Conservation (phyloP, 129 eudicot species). For the Pittosporum tobira region DNA sequence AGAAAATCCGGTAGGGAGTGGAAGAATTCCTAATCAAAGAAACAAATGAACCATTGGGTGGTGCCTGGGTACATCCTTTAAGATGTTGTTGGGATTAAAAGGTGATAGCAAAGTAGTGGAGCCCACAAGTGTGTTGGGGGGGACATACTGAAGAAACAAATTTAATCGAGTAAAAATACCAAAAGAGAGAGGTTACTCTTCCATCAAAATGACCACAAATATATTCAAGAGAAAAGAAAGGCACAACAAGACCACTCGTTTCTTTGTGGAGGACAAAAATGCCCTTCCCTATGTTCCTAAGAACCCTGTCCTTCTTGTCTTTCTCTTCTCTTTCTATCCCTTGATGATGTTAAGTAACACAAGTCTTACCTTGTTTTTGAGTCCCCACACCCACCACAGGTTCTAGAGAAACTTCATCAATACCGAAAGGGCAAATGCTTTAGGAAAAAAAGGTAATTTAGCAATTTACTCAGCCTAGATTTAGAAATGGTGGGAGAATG, state of each 20-base stretch:
- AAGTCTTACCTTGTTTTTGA: background rate
- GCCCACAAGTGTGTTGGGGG: slow-evolving; percentile 20
- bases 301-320: background rate
- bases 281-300: slow-evolving; percentile 19
- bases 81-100: slow-evolving; percentile 3
- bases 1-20: background rate
- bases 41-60: background rate
- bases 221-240: background rate
- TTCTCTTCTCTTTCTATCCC: slow-evolving; percentile 1
- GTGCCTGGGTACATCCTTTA: background rate
- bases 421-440: slow-evolving; percentile 5
- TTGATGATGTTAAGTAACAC: slow-evolving; percentile 1
- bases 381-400: background rate
- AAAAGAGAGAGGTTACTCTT: slow-evolving; percentile 15
- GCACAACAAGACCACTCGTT: background rate
- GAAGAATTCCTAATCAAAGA: background rate
- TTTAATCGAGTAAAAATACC: slow-evolving; percentile 15
- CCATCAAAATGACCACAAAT: slow-evolving; percentile 13
- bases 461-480: slow-evolving; percentile 4
- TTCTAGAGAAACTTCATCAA: slow-evolving; percentile 10
- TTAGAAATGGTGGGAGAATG: slow-evolving; percentile 11
- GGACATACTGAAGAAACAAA: slow-evolving; percentile 25
- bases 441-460: slow-evolving; percentile 14
- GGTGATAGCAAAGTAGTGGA: slow-evolving; percentile 16
- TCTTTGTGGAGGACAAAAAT: slow-evolving; percentile 12